Percentiles rank a stretch among this genome's conserved stretches.
Conservation (phyloP, 129 eudicot species). For the Centaurea solstitialis region DNA sequence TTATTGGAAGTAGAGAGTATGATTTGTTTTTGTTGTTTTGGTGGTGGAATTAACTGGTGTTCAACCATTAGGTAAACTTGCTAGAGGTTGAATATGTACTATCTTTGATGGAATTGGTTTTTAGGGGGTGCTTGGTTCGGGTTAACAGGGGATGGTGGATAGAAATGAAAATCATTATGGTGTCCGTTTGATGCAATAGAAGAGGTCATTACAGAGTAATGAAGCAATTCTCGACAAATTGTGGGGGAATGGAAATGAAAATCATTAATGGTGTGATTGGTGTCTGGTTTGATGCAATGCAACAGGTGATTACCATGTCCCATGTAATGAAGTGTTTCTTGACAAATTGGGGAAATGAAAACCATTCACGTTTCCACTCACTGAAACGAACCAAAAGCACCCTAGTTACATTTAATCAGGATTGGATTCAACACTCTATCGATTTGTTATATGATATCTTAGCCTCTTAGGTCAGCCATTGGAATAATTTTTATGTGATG, state of each 20-base stretch:
- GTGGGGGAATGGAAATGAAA: not conserved
- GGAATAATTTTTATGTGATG: not conserved
- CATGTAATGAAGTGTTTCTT: not conserved
- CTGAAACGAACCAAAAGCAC: not conserved
- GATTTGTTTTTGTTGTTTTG: not conserved
- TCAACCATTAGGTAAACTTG: not conserved
- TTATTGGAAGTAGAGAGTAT: not conserved
- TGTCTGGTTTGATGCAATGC: not conserved
- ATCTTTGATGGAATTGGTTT: not conserved
- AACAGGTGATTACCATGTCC: not conserved
- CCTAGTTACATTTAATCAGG: not conserved
- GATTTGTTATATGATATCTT: not conserved
- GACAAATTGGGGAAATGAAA: not conserved
- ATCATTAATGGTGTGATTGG: not conserved
- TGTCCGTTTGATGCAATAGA: not conserved
- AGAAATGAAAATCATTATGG: not conserved
- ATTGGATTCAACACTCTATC: not conserved
- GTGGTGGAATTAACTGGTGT: not conserved
- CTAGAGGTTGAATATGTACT: not conserved
- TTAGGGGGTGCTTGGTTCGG: not conserved
- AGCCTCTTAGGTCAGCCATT: not conserved
- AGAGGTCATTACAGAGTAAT: not conserved
- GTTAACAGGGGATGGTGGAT: not conserved
- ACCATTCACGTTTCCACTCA: not conserved
- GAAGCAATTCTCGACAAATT: not conserved